Percentiles rank a stretch among this genome's conserved stretches.
These are phyloP conservation scores for Trametes villosa DNA, from an alignment of 768 basidiomycete species.

Conservation along the genomic window DNA sequence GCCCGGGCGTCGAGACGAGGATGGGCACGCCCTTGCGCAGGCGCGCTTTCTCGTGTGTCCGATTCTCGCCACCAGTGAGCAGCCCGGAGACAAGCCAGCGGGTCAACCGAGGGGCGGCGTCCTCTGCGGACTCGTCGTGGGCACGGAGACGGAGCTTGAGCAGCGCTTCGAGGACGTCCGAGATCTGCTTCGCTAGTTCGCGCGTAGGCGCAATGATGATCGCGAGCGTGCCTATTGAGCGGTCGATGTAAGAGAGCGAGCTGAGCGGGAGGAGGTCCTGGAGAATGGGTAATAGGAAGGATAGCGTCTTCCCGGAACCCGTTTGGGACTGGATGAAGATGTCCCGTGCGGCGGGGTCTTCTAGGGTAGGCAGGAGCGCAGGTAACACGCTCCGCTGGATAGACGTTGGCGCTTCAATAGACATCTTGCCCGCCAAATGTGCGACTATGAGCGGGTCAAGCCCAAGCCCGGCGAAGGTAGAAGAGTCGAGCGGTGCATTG, in stretches of 20 bases:
- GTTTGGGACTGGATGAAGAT: conserved; percentile 96
- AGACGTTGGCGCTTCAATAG: conserved; percentile 83
- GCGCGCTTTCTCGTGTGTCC: conserved; percentile 93
- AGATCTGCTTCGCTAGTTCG: conserved; percentile 96
- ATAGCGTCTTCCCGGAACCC: conserved; percentile 94
- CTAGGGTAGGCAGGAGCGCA: conserved; percentile 52
- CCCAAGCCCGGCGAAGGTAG: conserved; percentile 82
- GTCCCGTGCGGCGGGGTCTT: conserved; percentile 56
- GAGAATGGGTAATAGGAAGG: conserved; percentile 92
- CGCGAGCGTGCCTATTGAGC: conserved; percentile 92
- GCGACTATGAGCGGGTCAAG: conserved; percentile 79
- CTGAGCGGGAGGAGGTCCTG: conserved; percentile 93
- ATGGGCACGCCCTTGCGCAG: conserved; percentile 95
- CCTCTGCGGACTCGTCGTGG: conserved; percentile 55
- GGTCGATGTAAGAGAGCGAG: conserved; percentile 89
- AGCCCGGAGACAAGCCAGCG: conserved; percentile 95
- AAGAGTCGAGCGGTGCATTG: conserved; percentile 84
- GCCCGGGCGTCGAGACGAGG: conserved; percentile 93
- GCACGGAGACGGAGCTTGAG: conserved; percentile 75
- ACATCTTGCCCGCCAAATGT: conserved; percentile 81
- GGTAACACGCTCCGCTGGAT: conserved; percentile 80
- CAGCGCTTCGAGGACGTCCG: conserved; percentile 87
- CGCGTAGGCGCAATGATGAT: conserved; percentile 94
- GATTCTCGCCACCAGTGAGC: conserved; percentile 91
- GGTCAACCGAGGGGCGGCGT: conserved; percentile 56